phyloP scores from a whole-genome alignment of 768 basidiomycete genomes.

The Suillus lakei region DNA sequence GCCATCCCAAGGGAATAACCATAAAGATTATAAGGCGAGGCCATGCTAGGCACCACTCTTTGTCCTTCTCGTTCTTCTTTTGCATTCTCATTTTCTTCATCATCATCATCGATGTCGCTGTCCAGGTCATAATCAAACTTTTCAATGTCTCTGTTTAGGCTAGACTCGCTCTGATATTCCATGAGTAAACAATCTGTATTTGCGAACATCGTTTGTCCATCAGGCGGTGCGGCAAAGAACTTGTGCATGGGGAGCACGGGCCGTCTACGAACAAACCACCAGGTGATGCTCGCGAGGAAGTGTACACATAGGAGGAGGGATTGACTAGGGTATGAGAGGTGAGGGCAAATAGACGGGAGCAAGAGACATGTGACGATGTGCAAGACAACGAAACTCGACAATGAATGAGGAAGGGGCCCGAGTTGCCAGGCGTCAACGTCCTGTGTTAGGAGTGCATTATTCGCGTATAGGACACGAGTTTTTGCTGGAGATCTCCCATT shows the following conservation, averaged over 20 bases:
- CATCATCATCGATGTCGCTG: constrained; percentile 33
- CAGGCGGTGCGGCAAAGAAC: constrained; percentile 47
- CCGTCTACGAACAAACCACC: constrained; percentile 63
- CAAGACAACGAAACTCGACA: constrained; percentile 23
- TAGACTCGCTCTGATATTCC: neutral
- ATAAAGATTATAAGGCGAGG: neutral
- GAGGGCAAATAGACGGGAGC: constrained; percentile 52
- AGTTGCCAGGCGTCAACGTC: neutral
- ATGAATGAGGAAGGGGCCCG: neutral
- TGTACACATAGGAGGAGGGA: constrained; percentile 59
- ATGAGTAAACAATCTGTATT: neutral
- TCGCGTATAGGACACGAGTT: constrained; percentile 31
- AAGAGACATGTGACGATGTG: constrained; percentile 73
- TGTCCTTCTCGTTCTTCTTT: neutral
- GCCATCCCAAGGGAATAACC: neutral
- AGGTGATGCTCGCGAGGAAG: constrained; percentile 54
- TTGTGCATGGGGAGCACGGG: constrained; percentile 50
- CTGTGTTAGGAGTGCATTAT: constrained; percentile 1
- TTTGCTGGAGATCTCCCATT: constrained; percentile 17
- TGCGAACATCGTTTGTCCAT: neutral
- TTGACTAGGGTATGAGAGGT: constrained; percentile 61
- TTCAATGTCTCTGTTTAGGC: neutral
- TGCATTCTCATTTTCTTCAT: constrained; percentile 18
- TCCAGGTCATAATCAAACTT: constrained; percentile 32
- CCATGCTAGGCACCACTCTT: neutral